These are phyloP conservation scores for Seminavis robusta DNA, from an alignment of 108 stramenopile genomes.

Conservation along the genomic window DNA sequence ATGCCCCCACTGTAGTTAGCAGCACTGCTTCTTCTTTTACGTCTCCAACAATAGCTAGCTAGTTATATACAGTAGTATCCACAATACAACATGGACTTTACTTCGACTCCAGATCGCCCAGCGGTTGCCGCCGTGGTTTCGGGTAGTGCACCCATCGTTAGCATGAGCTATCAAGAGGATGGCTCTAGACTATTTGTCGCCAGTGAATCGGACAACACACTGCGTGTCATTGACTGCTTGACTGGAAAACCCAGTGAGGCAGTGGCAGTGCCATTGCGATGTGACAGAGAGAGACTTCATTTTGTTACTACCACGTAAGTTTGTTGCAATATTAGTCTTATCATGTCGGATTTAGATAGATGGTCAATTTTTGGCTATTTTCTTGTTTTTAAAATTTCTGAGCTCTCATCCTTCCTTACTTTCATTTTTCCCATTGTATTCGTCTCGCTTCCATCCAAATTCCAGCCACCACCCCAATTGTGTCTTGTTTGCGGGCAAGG, in stretches of 20 bases:
- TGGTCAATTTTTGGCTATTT: neutral
- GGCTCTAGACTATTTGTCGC: slow-evolving; percentile 72
- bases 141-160: slow-evolving; percentile 42
- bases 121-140: slow-evolving; percentile 60
- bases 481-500: slow-evolving; percentile 50
- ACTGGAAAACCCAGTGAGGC: slow-evolving; percentile 46
- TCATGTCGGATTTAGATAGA: slow-evolving; percentile 2
- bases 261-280: slow-evolving; percentile 40
- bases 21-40: too few relatives aligned
- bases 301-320: slow-evolving; percentile 46
- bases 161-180: slow-evolving; percentile 63
- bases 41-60: too few relatives aligned
- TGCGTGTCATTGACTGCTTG: slow-evolving; percentile 60
- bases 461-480: slow-evolving; percentile 68
- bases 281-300: slow-evolving; percentile 59
- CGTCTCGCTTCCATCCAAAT: neutral
- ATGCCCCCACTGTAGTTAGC: too few relatives aligned
- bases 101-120: slow-evolving; percentile 44
- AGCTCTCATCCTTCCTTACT: neutral
- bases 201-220: slow-evolving; percentile 50
- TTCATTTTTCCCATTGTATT: neutral
- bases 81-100: slow-evolving; percentile 59
- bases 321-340: neutral
- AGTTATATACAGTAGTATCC: neutral
- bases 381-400: neutral